A percentile compares a stretch with the other conserved stretches of the same genome.
These are phyloP conservation scores for Apiospora koreana DNA, from an alignment of 2,329 filamentous ascomycete species.

Conservation along the genomic window DNA sequence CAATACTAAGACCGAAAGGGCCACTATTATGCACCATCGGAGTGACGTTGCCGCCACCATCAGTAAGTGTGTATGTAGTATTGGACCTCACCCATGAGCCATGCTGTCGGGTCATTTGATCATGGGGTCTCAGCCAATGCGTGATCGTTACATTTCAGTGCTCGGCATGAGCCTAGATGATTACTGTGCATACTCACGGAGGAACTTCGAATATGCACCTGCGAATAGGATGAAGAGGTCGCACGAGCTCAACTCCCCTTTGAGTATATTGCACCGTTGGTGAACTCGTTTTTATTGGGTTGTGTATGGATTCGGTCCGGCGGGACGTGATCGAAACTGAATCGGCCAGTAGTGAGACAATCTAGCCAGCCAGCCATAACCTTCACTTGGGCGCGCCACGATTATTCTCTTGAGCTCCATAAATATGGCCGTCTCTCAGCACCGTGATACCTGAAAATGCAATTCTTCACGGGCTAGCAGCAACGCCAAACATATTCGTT, in stretches of 20 bases:
- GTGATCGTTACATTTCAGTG: neutral
- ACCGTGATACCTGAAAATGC: neutral
- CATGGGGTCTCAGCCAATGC: neutral
- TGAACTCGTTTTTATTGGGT: neutral
- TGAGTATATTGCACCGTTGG: neutral
- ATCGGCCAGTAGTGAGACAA: neutral
- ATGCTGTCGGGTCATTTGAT: conserved; percentile 1
- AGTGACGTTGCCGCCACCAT: neutral
- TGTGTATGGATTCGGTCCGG: neutral
- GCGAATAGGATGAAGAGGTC: neutral
- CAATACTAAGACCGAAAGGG: neutral
- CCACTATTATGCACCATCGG: neutral
- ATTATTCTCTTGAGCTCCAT: neutral
- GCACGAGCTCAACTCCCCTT: neutral
- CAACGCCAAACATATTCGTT: neutral
- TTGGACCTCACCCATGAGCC: neutral
- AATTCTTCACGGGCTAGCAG: neutral
- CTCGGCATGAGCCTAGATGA: neutral
- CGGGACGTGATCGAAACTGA: neutral
- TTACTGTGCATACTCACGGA: neutral
- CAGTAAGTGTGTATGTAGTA: neutral
- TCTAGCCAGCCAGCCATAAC: neutral
- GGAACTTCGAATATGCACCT: neutral
- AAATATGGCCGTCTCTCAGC: neutral
- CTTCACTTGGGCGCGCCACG: no score